phyloP scores from a whole-genome alignment of 768 basidiomycete species.

The Tubosaeta sp. region DNA sequence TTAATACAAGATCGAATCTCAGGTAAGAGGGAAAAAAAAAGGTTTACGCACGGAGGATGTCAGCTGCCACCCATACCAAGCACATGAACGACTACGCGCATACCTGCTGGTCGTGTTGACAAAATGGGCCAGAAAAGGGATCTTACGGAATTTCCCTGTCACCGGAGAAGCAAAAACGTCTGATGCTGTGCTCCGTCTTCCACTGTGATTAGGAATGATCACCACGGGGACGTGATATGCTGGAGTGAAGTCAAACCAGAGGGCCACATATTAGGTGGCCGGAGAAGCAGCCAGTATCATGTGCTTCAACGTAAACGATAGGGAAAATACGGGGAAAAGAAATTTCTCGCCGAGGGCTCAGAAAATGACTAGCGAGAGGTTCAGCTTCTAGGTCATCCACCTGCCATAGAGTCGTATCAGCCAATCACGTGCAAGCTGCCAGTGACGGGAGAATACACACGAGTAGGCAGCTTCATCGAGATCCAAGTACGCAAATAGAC shows the following conservation, averaged over 20 bases:
- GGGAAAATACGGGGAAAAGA: neutral
- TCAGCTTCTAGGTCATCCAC: neutral
- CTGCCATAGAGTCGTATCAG: neutral
- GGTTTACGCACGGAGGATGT: conserved; percentile 8
- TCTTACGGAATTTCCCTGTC: conserved; percentile 18
- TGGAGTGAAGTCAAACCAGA: neutral
- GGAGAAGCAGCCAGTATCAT: neutral
- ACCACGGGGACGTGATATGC: neutral
- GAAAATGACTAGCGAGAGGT: neutral
- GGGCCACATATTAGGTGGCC: neutral
- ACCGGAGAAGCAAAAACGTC: conserved; percentile 17
- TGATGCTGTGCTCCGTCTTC: conserved; percentile 22
- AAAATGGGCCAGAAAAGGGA: conserved; percentile 6
- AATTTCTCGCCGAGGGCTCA: neutral
- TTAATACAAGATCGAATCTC: conserved; percentile 12
- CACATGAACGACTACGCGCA: neutral
- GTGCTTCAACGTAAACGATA: neutral
- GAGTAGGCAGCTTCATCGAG: neutral
- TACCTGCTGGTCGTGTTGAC: neutral
- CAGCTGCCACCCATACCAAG: conserved; percentile 7
- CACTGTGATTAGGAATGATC: conserved; percentile 8
- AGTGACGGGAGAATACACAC: conserved; percentile 7
- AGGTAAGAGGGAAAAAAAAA: conserved; percentile 2
- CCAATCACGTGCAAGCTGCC: neutral
- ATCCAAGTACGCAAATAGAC: neutral